These are phyloP conservation scores for Kwoniella sp. DNA, from an alignment of 768 basidiomycete genomes.

Conservation along the genomic window DNA sequence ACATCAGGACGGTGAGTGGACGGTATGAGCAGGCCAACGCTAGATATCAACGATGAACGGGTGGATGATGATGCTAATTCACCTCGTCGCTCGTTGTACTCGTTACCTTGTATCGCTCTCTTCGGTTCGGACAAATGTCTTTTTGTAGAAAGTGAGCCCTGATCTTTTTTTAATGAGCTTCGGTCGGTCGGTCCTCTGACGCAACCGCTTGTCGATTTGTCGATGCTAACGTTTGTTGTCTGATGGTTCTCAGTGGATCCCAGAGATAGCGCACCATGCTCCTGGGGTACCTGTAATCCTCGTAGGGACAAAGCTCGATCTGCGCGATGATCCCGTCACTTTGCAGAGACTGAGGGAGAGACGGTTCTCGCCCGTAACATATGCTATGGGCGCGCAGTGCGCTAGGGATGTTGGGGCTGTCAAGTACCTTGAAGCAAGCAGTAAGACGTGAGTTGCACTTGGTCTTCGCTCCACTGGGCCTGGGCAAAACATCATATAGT, in stretches of 20 bases:
- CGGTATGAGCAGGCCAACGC: too few relatives aligned
- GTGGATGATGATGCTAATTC: too few relatives aligned
- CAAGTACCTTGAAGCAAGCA: constrained; percentile 60
- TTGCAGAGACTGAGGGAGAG: constrained; percentile 92
- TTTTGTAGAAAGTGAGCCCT: constrained; percentile 18
- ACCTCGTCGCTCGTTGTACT: too few relatives aligned
- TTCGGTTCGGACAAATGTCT: too few relatives aligned
- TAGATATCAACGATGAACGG: too few relatives aligned
- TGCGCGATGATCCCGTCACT: constrained; percentile 90
- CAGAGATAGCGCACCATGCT: constrained; percentile 93
- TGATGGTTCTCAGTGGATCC: constrained; percentile 35
- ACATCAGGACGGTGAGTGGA: constrained; percentile 81
- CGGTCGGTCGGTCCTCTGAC: too few relatives aligned
- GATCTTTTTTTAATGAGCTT: too few relatives aligned
- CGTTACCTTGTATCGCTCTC: too few relatives aligned
- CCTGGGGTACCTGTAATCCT: constrained; percentile 89
- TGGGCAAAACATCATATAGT: too few relatives aligned
- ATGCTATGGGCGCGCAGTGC: constrained; percentile 79
- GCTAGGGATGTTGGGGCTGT: constrained; percentile 92
- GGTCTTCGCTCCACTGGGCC: too few relatives aligned
- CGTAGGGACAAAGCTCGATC: constrained; percentile 95
- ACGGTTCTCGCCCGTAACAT: constrained; percentile 94
- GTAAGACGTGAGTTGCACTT: constrained; percentile 50
- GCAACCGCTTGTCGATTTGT: too few relatives aligned
- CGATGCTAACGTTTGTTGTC: too few relatives aligned